Percentiles rank a stretch among this genome's conserved stretches.
Evolutionary conservation across 2,329 filamentous ascomycete genomes (phyloP).

Genomic region (Aspergillus niger): DNA sequence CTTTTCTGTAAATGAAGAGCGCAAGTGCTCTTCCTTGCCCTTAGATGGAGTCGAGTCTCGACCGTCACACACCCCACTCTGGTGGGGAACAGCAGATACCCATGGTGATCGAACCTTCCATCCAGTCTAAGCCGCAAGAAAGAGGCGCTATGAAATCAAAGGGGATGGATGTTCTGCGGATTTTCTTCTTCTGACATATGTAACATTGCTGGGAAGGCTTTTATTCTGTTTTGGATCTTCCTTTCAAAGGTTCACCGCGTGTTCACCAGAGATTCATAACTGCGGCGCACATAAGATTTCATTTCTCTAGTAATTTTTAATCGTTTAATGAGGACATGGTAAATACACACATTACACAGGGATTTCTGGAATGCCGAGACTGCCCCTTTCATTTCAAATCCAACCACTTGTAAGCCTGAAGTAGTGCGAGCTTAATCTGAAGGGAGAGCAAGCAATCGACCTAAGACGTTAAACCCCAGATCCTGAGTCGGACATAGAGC

Average conservation of each 20-base stretch:
- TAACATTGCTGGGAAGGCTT: slow-evolving; percentile 17
- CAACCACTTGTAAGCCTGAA: neutral
- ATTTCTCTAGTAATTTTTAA: slow-evolving; percentile 14
- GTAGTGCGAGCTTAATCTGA: neutral
- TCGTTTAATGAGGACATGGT: slow-evolving; percentile 18
- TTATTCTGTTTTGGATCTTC: slow-evolving; percentile 8
- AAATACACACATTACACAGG: slow-evolving; percentile 11
- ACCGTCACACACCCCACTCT: neutral
- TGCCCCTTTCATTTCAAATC: neutral
- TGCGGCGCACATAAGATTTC: slow-evolving; percentile 22
- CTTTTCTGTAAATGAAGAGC: slow-evolving; percentile 41
- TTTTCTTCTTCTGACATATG: slow-evolving; percentile 14
- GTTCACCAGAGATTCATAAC: slow-evolving; percentile 17
- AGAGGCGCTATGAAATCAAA: slow-evolving; percentile 14
- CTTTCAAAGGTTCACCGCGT: slow-evolving; percentile 15
- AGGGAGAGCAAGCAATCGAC: too few species aligned
- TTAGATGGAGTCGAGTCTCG: neutral
- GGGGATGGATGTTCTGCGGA: slow-evolving; percentile 16
- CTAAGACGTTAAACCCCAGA: too few species aligned
- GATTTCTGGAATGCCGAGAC: neutral
- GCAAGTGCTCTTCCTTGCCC: neutral
- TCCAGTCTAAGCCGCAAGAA: neutral
- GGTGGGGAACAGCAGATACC: neutral
- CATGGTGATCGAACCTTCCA: neutral
- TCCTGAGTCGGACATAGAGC: too few species aligned